Percentiles rank a stretch among this genome's conserved stretches.
phyloP scores from a whole-genome alignment of 1,139 yeast species.

The Yamadazyma dushanensis region DNA sequence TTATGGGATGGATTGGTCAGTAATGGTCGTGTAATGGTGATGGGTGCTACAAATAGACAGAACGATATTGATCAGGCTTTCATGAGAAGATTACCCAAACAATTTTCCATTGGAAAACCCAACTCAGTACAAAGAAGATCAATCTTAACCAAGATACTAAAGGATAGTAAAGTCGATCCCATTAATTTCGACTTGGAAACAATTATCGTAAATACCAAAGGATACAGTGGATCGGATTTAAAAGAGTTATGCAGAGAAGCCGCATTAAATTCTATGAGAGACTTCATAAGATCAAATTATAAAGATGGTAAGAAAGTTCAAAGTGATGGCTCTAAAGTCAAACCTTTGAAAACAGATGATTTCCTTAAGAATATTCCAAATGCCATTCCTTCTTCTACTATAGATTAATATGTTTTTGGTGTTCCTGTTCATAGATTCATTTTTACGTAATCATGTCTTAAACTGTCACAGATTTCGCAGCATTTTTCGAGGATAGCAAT shows the following conservation, averaged over 20 bases:
- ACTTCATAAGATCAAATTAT: slow-evolving; percentile 59
- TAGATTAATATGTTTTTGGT: slow-evolving; percentile 24
- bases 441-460: background rate
- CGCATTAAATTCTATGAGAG: slow-evolving; percentile 85
- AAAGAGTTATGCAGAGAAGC: slow-evolving; percentile 93
- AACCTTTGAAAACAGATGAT: slow-evolving; percentile 49
- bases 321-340: slow-evolving; percentile 32
- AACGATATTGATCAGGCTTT: slow-evolving; percentile 91
- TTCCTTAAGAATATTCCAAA: slow-evolving; percentile 38
- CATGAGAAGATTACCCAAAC: slow-evolving; percentile 88
- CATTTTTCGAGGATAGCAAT: background rate
- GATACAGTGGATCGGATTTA: slow-evolving; percentile 87
- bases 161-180: slow-evolving; percentile 60
- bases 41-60: slow-evolving; percentile 95
- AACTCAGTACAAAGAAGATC: slow-evolving; percentile 64
- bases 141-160: slow-evolving; percentile 65
- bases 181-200: slow-evolving; percentile 58
- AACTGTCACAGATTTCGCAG: background rate
- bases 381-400: slow-evolving; percentile 31
- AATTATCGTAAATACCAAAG: slow-evolving; percentile 66
- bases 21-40: slow-evolving; percentile 77
- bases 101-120: slow-evolving; percentile 80
- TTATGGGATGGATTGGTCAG: slow-evolving; percentile 91
- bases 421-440: background rate
- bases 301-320: slow-evolving; percentile 43